Evolutionary conservation across 257 asterid genomes (phyloP).

Genomic region (Agastache rugosa): DNA sequence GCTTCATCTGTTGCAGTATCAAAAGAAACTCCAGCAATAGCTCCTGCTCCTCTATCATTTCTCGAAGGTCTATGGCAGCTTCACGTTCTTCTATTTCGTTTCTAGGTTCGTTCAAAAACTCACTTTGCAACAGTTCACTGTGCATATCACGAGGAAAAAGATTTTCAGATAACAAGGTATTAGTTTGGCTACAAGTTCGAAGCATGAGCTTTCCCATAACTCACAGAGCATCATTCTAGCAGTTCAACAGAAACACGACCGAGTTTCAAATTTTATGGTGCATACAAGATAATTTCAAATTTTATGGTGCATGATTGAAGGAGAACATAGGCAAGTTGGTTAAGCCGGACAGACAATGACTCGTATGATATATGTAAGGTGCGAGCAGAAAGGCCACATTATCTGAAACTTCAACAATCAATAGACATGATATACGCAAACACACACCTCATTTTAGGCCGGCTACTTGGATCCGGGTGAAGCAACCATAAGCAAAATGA

Average conservation of each 20-base stretch:
- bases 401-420: not conserved
- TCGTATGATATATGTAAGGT: too few relatives aligned
- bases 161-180: slow-evolving; percentile 1
- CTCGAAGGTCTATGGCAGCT: slow-evolving; percentile 81
- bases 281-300: not conserved
- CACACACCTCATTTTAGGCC: slow-evolving; percentile 81
- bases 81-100: slow-evolving; percentile 79
- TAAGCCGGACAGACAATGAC: too few relatives aligned
- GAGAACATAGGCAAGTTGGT: too few relatives aligned
- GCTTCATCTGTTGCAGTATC: slow-evolving; percentile 75
- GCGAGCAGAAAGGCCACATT: not conserved
- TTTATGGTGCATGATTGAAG: too few relatives aligned
- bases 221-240: slow-evolving; percentile 7
- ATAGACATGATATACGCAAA: slow-evolving; percentile 10
- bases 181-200: not conserved
- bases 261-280: not conserved
- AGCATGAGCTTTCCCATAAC: slow-evolving; percentile 7
- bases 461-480: slow-evolving; percentile 86
- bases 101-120: slow-evolving; percentile 81
- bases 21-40: slow-evolving; percentile 82
- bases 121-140: slow-evolving; percentile 93
- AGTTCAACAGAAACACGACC: not conserved
- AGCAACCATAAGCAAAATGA: slow-evolving; percentile 94
- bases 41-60: slow-evolving; percentile 88
- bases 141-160: not conserved